These are phyloP conservation scores for Hexamita inflata DNA, from an alignment of 208 protist species.

Conservation along the genomic window DNA sequence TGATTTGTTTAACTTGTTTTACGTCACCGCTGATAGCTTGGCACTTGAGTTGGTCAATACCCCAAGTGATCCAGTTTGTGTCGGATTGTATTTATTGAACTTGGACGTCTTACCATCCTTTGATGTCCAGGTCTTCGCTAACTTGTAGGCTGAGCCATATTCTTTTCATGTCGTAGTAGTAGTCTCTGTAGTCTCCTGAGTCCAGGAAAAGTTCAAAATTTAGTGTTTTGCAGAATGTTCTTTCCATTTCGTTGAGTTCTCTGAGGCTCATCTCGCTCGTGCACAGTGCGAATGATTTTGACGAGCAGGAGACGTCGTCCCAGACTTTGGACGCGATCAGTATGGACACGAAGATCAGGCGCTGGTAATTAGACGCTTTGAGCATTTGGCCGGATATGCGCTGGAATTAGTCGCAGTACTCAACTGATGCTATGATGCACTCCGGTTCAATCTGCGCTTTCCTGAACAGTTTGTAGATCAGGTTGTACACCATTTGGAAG, in stretches of 20 bases:
- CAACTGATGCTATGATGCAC: neutral
- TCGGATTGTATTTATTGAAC: too few species aligned
- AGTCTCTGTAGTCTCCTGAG: slow-evolving; percentile 17
- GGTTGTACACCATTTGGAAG: neutral
- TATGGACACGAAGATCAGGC: neutral
- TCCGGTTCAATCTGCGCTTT: slow-evolving; percentile 21
- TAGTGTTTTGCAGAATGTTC: neutral
- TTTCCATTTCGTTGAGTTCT: neutral
- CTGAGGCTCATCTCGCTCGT: neutral
- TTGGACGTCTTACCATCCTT: too few species aligned
- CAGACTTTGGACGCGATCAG: slow-evolving; percentile 2
- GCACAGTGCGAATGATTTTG: slow-evolving; percentile 12
- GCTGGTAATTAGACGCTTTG: neutral
- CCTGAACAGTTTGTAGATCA: slow-evolving; percentile 20
- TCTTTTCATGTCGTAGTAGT: slow-evolving; percentile 20
- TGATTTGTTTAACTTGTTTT: too few species aligned
- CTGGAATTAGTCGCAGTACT: neutral
- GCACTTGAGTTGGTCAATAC: too few species aligned
- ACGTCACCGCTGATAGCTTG: too few species aligned
- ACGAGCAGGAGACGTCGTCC: slow-evolving; percentile 16
- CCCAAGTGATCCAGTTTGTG: too few species aligned
- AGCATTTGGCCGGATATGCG: neutral
- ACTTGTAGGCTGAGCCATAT: neutral
- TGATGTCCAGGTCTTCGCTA: slow-evolving; percentile 3
- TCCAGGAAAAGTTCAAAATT: slow-evolving; percentile 1